Evolutionary conservation across 108 stramenopile species (phyloP), one percentile per base, ranked within the genome.

Genomic region (Poteriospumella lacustris): DNA sequence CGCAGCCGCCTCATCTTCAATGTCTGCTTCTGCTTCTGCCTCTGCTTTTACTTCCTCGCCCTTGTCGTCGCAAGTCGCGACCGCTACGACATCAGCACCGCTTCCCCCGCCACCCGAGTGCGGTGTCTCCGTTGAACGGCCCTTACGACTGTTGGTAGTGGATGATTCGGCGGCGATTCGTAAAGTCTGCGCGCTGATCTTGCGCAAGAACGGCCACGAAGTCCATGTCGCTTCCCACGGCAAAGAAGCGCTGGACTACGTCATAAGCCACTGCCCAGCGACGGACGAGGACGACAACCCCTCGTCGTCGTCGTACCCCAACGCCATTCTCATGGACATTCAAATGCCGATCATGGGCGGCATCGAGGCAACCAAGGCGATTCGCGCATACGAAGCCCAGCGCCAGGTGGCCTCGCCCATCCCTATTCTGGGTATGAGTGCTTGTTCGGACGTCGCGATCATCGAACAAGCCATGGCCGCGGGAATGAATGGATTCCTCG

Each of bases 141-240:
- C n/a, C n/a, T 36, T 73, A 52, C 38, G 33, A 52, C 31, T 73
- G 42, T 73, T 73, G 31, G n/a, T 73, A 52, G 70, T 73, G 3
- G 70, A 73, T 44, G 70, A 73, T 42, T 73, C 70, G 5, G 12
- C 31, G 15, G 9, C 47, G 12, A 73, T 73, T 34, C 42, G 28
- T 5, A 73, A 73, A 56, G 42, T 24, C 12, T 33, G 31, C 38
- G 42, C 12, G 5, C 28, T 44, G 43, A 26, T 33, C 12, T 38
- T 73, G 43, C 26, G 36, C 5, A 3, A 24, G 33, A 33, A 73
- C 12, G 33, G 33, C 26, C 41, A 26, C 19, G 29, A 42, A 33
- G 64, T 68, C 24, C 28, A 68, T 19, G 24, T 39, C 15, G 64
- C 64, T 39, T 24, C 31, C 40, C 26, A 39, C 36, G 41, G 41